Percentiles rank a stretch among this genome's conserved stretches.
Evolutionary conservation across 805 yeast genomes (phyloP).

Genomic region (Candida pini): DNA sequence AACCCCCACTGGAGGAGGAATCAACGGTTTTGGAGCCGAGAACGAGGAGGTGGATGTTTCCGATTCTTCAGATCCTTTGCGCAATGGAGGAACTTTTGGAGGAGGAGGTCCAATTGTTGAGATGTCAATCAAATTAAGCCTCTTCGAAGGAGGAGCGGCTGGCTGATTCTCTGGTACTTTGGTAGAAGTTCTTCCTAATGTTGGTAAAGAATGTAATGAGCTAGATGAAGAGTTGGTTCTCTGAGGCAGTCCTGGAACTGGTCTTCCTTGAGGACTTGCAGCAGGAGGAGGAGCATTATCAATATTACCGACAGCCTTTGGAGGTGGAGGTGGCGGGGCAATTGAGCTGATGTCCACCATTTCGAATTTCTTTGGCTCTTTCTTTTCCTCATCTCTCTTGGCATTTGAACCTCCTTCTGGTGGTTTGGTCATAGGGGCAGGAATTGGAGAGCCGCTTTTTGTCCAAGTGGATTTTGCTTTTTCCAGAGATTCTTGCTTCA

Average conservation of each 20-base stretch:
- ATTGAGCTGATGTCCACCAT: slow-evolving; percentile 22
- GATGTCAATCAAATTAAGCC: slow-evolving; percentile 12
- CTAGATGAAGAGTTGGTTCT: background rate
- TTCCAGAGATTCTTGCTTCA: slow-evolving; percentile 24
- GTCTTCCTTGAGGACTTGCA: slow-evolving; percentile 1
- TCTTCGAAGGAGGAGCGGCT: slow-evolving; percentile 9
- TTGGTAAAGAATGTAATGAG: background rate
- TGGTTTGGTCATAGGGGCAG: background rate
- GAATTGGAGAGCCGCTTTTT: slow-evolving; percentile 5
- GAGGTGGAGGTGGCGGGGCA: slow-evolving; percentile 25
- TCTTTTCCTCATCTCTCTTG: slow-evolving; percentile 1
- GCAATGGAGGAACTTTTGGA: slow-evolving; percentile 11
- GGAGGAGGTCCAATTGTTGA: slow-evolving; percentile 19
- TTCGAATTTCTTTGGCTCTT: slow-evolving; percentile 16
- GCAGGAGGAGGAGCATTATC: slow-evolving; percentile 4
- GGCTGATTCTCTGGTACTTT: background rate
- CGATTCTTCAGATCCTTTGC: slow-evolving; percentile 2
- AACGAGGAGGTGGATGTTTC: background rate
- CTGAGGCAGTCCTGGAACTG: slow-evolving; percentile 2
- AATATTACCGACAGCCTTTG: slow-evolving; percentile 6
- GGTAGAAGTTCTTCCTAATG: slow-evolving; percentile 1
- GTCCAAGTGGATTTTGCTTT: slow-evolving; percentile 17
- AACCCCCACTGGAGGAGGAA: slow-evolving; percentile 1
- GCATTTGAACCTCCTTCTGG: slow-evolving; percentile 1
- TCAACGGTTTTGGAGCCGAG: background rate